Conservation (phyloP, 2,329 filamentous ascomycete species). For the Aureobasidium lini region DNA sequence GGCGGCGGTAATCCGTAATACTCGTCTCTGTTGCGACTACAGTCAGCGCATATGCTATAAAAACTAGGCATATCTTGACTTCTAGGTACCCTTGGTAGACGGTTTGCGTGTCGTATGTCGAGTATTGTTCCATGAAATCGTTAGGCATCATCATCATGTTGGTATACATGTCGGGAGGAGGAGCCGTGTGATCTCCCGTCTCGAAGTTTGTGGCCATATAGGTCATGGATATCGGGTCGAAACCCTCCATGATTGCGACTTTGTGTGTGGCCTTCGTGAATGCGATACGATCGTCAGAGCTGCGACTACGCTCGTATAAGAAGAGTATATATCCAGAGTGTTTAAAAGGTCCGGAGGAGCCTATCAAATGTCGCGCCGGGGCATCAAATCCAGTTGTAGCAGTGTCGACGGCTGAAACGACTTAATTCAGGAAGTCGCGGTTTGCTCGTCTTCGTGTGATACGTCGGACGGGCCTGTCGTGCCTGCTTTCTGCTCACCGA, state of each 20-base stretch:
- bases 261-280: not conserved
- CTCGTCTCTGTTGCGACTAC: conserved; percentile 21
- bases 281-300: not conserved
- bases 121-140: conserved; percentile 51
- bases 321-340: not conserved
- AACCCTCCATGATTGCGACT: conserved; percentile 42
- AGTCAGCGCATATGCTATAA: conserved; percentile 3
- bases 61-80: not conserved
- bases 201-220: conserved; percentile 53
- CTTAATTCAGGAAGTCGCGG: not conserved
- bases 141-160: conserved; percentile 41
- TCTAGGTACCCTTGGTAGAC: conserved; percentile 48
- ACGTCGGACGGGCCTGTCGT: conserved; percentile 1
- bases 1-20: conserved; percentile 22
- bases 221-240: conserved; percentile 55
- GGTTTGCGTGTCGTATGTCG: conserved; percentile 54
- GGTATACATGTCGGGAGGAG: conserved; percentile 33
- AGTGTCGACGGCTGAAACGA: not conserved
- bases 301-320: not conserved
- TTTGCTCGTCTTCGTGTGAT: conserved; percentile 6
- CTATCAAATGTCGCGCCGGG: not conserved
- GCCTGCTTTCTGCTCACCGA: not conserved
- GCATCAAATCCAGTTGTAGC: not conserved
- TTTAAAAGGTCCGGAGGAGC: not conserved
- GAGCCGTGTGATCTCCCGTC: conserved; percentile 41